A percentile compares a stretch with the other conserved stretches of the same genome.
phyloP scores from a whole-genome alignment of 495 filamentous ascomycete genomes.

The Letharia columbiana region DNA sequence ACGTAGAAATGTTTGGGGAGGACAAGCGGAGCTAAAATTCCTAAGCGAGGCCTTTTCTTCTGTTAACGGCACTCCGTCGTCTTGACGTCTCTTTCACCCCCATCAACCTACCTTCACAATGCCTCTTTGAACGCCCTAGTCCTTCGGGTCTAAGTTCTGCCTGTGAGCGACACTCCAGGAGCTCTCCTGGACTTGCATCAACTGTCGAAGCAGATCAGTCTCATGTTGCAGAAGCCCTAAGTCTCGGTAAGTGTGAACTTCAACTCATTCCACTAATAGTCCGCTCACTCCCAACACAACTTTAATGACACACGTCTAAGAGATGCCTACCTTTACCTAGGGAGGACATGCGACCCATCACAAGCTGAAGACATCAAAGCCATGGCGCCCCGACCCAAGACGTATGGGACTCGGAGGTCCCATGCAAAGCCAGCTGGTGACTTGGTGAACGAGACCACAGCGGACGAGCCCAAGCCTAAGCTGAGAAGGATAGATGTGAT shows the following conservation, averaged over 20 bases:
- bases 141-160: not conserved
- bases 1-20: not conserved
- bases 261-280: not conserved
- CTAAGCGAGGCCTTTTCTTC: slow-evolving; percentile 8
- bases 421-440: not conserved
- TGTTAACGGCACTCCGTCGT: not conserved
- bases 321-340: not conserved
- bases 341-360: not conserved
- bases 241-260: not conserved
- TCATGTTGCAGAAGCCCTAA: not conserved
- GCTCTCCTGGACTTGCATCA: not conserved
- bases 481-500: not conserved
- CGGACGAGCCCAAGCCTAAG: not conserved
- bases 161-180: not conserved
- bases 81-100: not conserved
- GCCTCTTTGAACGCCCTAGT: not conserved
- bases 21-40: slow-evolving; percentile 2
- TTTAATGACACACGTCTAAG: not conserved
- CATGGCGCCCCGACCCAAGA: slow-evolving; percentile 6
- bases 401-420: not conserved
- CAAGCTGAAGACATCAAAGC: not conserved
- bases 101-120: not conserved
- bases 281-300: not conserved
- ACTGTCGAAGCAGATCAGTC: not conserved
- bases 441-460: not conserved